Percentiles rank a stretch among this genome's conserved stretches.
phyloP scores from a whole-genome alignment of 2,329 filamentous ascomycete species.

The Colletotrichum tropicale region DNA sequence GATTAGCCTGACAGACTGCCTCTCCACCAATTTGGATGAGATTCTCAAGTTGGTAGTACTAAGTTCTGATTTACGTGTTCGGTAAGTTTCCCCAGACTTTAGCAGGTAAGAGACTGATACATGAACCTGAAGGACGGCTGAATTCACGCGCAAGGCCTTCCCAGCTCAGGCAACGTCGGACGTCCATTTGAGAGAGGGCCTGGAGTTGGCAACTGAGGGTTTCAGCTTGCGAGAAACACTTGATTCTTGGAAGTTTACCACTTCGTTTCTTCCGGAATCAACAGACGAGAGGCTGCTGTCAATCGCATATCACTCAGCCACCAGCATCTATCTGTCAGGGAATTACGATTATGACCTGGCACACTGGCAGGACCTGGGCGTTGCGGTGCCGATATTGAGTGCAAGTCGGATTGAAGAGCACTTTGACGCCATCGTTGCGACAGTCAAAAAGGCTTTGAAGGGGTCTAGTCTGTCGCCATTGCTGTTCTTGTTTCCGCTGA shows the following conservation, averaged over 20 bases:
- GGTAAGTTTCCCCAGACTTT: conserved; percentile 24
- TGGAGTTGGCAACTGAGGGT: conserved; percentile 22
- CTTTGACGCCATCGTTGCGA: conserved; percentile 26
- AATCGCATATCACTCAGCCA: conserved; percentile 31
- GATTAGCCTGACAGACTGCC: conserved; percentile 9
- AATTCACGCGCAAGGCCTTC: neutral
- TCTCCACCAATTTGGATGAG: conserved; percentile 21
- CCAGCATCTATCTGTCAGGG: conserved; percentile 40
- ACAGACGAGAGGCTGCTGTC: conserved; percentile 24
- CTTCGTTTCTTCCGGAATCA: neutral
- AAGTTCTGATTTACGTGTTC: conserved; percentile 33
- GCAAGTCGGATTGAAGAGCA: conserved; percentile 25
- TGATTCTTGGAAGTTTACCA: neutral
- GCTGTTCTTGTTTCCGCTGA: conserved; percentile 36
- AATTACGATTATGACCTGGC: conserved; percentile 38
- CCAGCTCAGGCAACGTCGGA: neutral
- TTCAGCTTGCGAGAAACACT: conserved; percentile 24
- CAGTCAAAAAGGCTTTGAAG: conserved; percentile 20
- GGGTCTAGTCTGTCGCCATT: conserved; percentile 30
- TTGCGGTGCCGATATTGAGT: conserved; percentile 25
- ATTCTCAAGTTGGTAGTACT: conserved; percentile 34
- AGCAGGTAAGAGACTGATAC: neutral
- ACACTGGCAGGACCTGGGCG: conserved; percentile 28
- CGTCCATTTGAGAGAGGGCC: neutral
- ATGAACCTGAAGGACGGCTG: neutral